phyloP scores from a whole-genome alignment of 192 early-diverging fungal genomes.

The Rhizoclosmatium globosum region DNA sequence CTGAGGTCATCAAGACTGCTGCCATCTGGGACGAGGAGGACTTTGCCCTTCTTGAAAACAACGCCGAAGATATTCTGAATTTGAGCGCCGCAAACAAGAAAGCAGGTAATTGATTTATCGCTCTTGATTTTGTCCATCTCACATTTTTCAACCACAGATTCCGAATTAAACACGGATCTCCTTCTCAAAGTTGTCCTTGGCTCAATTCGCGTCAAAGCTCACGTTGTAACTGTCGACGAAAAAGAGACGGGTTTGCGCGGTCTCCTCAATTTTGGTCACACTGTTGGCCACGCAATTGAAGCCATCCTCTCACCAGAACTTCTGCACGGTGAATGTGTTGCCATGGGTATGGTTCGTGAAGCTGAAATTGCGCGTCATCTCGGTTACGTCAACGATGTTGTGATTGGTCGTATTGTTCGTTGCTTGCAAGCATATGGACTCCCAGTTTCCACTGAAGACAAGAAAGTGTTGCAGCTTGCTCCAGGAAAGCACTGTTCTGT shows the following conservation, averaged over 20 bases:
- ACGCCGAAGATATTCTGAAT: constrained; percentile 80
- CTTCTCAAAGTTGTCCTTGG: constrained; percentile 88
- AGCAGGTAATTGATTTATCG: neutral
- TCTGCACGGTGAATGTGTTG: constrained; percentile 96
- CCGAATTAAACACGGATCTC: constrained; percentile 27
- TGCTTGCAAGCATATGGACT: constrained; percentile 89
- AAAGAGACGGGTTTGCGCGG: constrained; percentile 93
- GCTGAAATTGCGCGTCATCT: constrained; percentile 91
- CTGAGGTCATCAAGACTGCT: constrained; percentile 97
- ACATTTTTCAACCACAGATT: constrained; percentile 19
- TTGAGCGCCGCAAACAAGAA: constrained; percentile 38
- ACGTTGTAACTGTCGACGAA: constrained; percentile 96
- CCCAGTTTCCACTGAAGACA: constrained; percentile 86
- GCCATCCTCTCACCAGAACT: constrained; percentile 86
- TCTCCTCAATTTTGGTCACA: constrained; percentile 96
- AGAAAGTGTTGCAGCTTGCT: constrained; percentile 70
- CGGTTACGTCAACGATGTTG: constrained; percentile 85
- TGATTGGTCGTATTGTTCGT: constrained; percentile 83
- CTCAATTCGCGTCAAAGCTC: constrained; percentile 90
- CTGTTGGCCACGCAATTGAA: constrained; percentile 97
- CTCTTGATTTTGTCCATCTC: neutral
- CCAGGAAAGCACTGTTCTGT: constrained; percentile 69
- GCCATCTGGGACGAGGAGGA: constrained; percentile 90
- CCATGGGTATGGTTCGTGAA: constrained; percentile 95
- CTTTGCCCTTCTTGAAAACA: constrained; percentile 89